Base-by-base conservation (phyloP, 225 moss, liverwort and hornwort genomes). In the Marchantia polymorpha region DNA sequence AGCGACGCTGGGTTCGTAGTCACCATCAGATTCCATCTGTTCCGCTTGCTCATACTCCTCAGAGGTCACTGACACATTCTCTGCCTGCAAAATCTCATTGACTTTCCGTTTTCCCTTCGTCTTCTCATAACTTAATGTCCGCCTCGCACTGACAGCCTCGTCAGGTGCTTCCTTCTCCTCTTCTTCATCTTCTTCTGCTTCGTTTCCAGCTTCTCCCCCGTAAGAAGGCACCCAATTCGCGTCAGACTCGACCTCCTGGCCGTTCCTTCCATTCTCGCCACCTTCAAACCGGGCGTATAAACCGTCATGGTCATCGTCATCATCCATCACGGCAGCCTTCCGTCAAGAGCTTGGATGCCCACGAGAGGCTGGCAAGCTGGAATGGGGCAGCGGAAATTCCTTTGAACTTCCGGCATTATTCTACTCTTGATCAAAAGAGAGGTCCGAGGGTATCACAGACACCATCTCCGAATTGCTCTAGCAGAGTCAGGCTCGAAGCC, bases 311-410 rank as follows among this genome's bases (percentile, higher is more conserved):
- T 74, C 74, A 23, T 64, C 64, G 23, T 64, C 64, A 74, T 74
- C 74, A 74, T 74, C 74, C 74, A 74, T 74, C 54, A 74, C 26
- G 55, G 54, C 52, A 54, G 55, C 13, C 53, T 74, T 55, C 74
- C 74, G 54, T 74, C 54, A 27, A 26, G 26, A 26, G 30, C 52
- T 74, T 54, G 52, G 74, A 74, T 13, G 74, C 27, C 26, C 53
- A 27, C 74, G 29, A 52, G 25, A 9, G 54, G 54, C 74, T 51
- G 53, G 27, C 55, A 54, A 54, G 74, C 52, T 55, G 29, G 12
- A 74, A 25, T 54, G 25, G 53, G 74, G 54, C 74, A 14, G 0
- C 9, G 27, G 14, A 26, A 14, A 1, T 25, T 54, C 55, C 27
- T 74, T 8, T 74, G 20, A 26, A 31, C 69, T 69, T 17, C 27